A percentile compares a stretch with the other conserved stretches of the same genome.
These are phyloP conservation scores for Podosphaera fusca DNA, from an alignment of 2,329 filamentous ascomycete species.

Conservation along the genomic window DNA sequence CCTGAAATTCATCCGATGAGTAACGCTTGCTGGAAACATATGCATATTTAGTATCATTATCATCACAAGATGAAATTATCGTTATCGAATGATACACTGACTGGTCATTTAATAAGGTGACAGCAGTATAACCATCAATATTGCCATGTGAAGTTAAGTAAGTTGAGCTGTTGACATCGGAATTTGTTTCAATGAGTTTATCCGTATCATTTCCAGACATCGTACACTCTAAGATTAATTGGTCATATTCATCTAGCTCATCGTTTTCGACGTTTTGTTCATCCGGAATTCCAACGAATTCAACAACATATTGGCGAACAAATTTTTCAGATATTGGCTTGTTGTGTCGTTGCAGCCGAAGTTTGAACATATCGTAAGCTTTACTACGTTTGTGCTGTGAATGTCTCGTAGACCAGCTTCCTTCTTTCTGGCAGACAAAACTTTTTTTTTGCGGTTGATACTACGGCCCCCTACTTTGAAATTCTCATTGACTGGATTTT, in stretches of 20 bases:
- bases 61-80: background rate
- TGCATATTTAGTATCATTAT: background rate
- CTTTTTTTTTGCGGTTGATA: background rate
- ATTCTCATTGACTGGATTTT: background rate
- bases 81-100: background rate
- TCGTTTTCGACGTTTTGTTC: background rate
- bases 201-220: background rate
- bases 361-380: background rate
- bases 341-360: background rate
- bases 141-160: background rate
- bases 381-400: background rate
- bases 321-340: background rate
- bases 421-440: constrained; percentile 1
- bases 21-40: no score
- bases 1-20: no score
- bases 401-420: background rate
- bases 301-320: background rate
- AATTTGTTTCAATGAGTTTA: background rate
- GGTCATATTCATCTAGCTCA: background rate
- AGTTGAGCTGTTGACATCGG: background rate
- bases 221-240: constrained; percentile 1
- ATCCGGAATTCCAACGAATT: background rate
- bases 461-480: background rate
- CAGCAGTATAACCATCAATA: background rate
- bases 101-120: background rate